Conservation (phyloP, 257 asterid species). For the Scutellaria galericulata region DNA sequence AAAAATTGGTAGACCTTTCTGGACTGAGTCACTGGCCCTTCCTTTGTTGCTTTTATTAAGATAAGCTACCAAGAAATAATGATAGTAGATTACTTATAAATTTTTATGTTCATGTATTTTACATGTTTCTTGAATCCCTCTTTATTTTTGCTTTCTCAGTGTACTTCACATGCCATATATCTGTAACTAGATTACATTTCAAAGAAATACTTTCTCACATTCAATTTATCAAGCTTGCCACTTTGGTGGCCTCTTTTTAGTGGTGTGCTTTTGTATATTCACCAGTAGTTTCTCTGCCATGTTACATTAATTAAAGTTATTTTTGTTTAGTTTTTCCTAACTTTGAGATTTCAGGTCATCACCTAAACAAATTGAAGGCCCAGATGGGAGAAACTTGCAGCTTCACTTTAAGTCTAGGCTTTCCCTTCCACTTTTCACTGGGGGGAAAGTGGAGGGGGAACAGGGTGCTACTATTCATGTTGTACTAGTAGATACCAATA, state of each 20-base stretch:
- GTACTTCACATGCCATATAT: neutral
- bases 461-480: slow-evolving; percentile 93
- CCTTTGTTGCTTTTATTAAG: neutral
- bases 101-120: neutral
- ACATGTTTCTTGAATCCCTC: no score
- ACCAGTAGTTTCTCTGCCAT: neutral
- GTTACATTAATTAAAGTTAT: neutral
- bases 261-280: neutral
- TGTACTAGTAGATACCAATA: slow-evolving; percentile 71
- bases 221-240: neutral
- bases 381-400: slow-evolving; percentile 90
- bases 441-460: slow-evolving; percentile 98
- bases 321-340: slow-evolving; percentile 24
- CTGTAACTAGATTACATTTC: neutral
- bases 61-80: neutral
- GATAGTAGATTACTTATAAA: neutral
- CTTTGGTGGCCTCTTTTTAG: neutral
- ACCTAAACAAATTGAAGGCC: slow-evolving; percentile 88
- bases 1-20: neutral
- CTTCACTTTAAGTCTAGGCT: slow-evolving; percentile 84
- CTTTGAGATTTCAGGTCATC: slow-evolving; percentile 61
- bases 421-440: slow-evolving; percentile 94
- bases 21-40: neutral
- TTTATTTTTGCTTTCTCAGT: neutral
- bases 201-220: neutral